These are phyloP conservation scores for Aristolochia contorta DNA, from an alignment of 164 flowering plant species.

Conservation along the genomic window DNA sequence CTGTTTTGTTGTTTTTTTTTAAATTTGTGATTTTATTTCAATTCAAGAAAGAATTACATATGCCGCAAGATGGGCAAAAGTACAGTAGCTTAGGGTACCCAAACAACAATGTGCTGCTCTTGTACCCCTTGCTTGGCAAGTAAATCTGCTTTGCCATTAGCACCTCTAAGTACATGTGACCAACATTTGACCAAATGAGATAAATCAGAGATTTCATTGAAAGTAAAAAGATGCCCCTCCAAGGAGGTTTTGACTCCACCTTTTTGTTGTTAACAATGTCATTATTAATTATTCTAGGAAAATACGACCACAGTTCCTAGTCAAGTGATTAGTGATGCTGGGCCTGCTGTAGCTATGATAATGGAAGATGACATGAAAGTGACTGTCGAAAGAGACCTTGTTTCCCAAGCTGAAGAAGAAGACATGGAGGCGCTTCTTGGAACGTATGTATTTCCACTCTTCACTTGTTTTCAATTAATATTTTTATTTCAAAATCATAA, in stretches of 20 bases:
- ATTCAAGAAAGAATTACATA: no score
- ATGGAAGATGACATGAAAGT: conserved; percentile 72
- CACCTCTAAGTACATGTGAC: no score
- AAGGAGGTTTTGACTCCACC: no score
- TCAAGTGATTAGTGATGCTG: conserved; percentile 44
- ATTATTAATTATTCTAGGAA: conserved; percentile 37
- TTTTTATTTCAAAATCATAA: not conserved
- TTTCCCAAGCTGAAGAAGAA: conserved; percentile 89
- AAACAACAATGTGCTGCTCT: no score
- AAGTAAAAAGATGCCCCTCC: no score
- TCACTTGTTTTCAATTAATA: not conserved
- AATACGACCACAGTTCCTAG: conserved; percentile 49
- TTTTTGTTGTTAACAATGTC: not conserved
- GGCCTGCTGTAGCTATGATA: conserved; percentile 41
- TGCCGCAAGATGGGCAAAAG: no score
- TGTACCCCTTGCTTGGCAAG: no score
- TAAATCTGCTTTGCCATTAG: no score
- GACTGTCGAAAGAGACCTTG: conserved; percentile 75
- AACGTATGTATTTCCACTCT: conserved; percentile 39
- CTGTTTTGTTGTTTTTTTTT: not conserved
- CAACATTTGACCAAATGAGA: no score
- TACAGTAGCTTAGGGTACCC: no score
- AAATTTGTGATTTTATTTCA: no score
- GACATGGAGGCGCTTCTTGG: conserved; percentile 95
- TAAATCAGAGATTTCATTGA: no score